A percentile compares a stretch with the other conserved stretches of the same genome.
Conservation (phyloP, 2,329 filamentous ascomycete species). For the Aureobasidium subglaciale region DNA sequence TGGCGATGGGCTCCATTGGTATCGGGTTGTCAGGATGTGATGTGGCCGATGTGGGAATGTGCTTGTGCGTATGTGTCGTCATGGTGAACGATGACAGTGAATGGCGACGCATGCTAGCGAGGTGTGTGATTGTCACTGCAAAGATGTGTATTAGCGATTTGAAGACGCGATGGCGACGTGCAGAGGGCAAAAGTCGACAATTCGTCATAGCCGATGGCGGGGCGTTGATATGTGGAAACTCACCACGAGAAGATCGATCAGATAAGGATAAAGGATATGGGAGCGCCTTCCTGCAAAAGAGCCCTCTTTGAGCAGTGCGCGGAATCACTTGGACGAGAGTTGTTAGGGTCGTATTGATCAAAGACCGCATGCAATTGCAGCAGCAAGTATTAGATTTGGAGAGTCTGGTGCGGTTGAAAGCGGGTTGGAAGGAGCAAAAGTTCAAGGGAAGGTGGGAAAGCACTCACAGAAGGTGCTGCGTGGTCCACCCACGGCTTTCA, state of each 20-base stretch:
- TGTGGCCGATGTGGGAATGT: conserved; percentile 35
- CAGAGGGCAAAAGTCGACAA: neutral
- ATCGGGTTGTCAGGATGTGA: conserved; percentile 42
- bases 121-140: neutral
- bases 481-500: neutral
- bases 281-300: conserved; percentile 1
- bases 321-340: neutral
- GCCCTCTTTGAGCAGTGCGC: neutral
- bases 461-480: neutral
- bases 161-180: neutral
- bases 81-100: conserved; percentile 25
- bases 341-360: neutral
- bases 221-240: neutral
- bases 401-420: neutral
- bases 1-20: conserved; percentile 33
- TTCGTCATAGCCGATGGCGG: conserved; percentile 8
- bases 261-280: conserved; percentile 6
- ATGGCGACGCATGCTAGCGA: conserved; percentile 22
- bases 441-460: neutral
- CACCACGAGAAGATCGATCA: conserved; percentile 9
- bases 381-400: neutral
- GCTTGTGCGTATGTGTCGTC: conserved; percentile 27
- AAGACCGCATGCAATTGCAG: neutral
- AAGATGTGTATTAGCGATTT: neutral
- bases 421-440: neutral